phyloP scores from a whole-genome alignment of 306 rosid species.

The Castanospermum australe region DNA sequence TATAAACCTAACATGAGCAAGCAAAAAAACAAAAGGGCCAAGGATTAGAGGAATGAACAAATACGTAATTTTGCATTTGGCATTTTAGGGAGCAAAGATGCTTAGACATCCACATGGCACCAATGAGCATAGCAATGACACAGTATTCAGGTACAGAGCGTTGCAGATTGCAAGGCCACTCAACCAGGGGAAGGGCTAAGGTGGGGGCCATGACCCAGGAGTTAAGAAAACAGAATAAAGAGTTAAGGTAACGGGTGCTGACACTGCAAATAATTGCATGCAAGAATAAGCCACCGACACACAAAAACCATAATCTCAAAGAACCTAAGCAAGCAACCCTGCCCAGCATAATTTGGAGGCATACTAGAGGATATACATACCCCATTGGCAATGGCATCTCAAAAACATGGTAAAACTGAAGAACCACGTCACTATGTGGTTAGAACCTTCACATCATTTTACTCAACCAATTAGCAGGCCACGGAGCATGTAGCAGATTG shows the following conservation, averaged over 20 bases:
- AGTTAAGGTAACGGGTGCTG: background rate
- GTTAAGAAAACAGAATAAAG: background rate
- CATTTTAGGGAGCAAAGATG: background rate
- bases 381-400: background rate
- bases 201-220: background rate
- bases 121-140: background rate
- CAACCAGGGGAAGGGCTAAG: background rate
- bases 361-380: constrained; percentile 39
- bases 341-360: constrained; percentile 34
- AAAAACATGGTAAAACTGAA: constrained; percentile 9
- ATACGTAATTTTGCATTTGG: background rate
- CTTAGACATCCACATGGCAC: background rate
- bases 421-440: constrained; percentile 2
- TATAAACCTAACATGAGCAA: too few relatives aligned
- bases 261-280: background rate
- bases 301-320: background rate
- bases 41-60: background rate
- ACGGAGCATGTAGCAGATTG: constrained; percentile 59
- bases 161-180: background rate
- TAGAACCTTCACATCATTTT: background rate
- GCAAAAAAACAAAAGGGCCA: too few relatives aligned
- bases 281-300: constrained; percentile 2
- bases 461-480: constrained; percentile 49
- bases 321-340: background rate
- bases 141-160: background rate